Base-by-base conservation (phyloP, 163 green algal genomes). In the Dunaliella salina region DNA sequence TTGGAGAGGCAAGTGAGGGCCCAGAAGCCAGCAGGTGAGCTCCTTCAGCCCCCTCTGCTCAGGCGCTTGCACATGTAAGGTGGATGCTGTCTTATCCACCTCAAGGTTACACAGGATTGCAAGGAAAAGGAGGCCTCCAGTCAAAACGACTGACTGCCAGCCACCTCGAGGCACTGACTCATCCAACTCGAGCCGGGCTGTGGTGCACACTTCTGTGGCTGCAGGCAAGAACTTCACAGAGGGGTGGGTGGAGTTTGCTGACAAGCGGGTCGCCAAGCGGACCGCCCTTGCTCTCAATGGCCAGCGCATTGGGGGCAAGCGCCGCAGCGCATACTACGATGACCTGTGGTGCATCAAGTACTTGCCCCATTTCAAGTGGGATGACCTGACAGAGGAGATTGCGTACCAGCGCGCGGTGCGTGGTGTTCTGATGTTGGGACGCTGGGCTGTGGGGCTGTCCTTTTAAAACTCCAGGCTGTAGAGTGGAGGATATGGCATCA, bases 181-280 rank as follows among this genome's bases (percentile, higher is more conserved):
- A n/a, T n/a, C n/a, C n/a, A n/a, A n/a, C n/a, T n/a, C n/a, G n/a
- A n/a, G n/a, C n/a, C n/a, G n/a, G n/a, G n/a, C n/a, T n/a, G n/a
- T n/a, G n/a, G n/a, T n/a, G n/a, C n/a, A n/a, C n/a, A n/a, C n/a
- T 50, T 50, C 40, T 8, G 4, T 50, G 40, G 40, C 40, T 46
- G 22, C 89, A 91, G 90, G 91, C 80, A 94, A 95, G 87, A 93
- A 93, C 86, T 93, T 93, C 87, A 92, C 89, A 26, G 96, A 99
- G 91, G 96, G 97, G 13, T 99, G 97, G 97, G 93, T 99, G 80
- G 97, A 99, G 92, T 99, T 99, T 92, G 91, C 94, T 63, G 95
- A 98, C 90, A 99, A 99, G 86, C 85, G 87, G 33, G 90, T 96
- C 0, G 97, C 97, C n/a, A 98, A 99, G 92, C 83, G 88, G 12